A percentile compares a stretch with the other conserved stretches of the same genome.
Evolutionary conservation across 1,284 basidiomycete species (phyloP).

Genomic region (Malassezia obtusa): DNA sequence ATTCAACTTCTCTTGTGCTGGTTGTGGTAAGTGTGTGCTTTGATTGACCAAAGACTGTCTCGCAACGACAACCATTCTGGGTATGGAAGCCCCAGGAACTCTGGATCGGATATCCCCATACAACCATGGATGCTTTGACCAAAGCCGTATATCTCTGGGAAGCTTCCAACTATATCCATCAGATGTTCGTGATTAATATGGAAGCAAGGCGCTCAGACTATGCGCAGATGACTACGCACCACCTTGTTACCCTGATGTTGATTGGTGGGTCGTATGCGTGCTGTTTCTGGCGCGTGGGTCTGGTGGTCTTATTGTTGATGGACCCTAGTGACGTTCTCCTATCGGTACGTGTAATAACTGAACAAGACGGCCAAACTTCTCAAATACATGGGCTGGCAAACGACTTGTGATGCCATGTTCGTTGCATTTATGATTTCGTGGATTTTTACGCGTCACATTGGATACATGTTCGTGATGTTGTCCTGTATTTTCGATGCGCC

Average conservation of each 20-base stretch:
- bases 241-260: conserved; percentile 75
- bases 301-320: conserved; percentile 79
- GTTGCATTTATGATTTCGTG: conserved; percentile 54
- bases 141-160: conserved; percentile 67
- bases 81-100: conserved; percentile 61
- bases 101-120: conserved; percentile 75
- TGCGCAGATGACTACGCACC: conserved; percentile 89
- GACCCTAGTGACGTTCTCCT: conserved; percentile 85
- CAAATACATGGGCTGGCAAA: conserved; percentile 65
- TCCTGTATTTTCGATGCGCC: conserved; percentile 25
- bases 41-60: not conserved
- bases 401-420: conserved; percentile 67
- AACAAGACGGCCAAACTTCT: conserved; percentile 67
- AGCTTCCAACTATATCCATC: conserved; percentile 86
- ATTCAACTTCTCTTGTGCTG: conserved; percentile 67
- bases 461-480: conserved; percentile 31
- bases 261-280: conserved; percentile 67
- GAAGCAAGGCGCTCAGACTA: conserved; percentile 87
- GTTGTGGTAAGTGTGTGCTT: conserved; percentile 54
- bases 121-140: conserved; percentile 63
- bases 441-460: conserved; percentile 37
- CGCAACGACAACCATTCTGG: conserved; percentile 56
- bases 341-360: conserved; percentile 54
- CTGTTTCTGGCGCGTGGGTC: conserved; percentile 79
- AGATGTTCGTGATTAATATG: conserved; percentile 78